These are phyloP conservation scores for Pythium brachiatum DNA, from an alignment of 352 stramenopile genomes.

Conservation along the genomic window DNA sequence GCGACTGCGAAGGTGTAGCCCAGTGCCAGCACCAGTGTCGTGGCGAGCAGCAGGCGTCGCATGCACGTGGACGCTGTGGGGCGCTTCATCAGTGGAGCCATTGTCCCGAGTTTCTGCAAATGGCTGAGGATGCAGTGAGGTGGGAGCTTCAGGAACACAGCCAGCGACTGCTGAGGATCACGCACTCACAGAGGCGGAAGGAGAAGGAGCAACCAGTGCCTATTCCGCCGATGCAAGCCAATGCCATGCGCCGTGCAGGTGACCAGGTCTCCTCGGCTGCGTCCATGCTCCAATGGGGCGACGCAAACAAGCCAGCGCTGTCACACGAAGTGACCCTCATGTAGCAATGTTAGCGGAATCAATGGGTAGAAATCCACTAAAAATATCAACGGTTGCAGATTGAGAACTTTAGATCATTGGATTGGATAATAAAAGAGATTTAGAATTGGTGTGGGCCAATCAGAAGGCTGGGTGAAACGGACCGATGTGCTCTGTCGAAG, in stretches of 20 bases:
- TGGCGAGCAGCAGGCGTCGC: neutral
- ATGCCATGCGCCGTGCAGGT: neutral
- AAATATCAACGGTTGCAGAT: neutral
- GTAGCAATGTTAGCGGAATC: neutral
- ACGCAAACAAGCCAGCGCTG: constrained; percentile 19
- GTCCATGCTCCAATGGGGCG: constrained; percentile 20
- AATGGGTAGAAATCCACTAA: neutral
- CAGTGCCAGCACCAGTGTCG: constrained; percentile 12
- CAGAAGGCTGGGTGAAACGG: neutral
- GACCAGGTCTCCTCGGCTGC: constrained; percentile 1
- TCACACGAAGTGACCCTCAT: constrained; percentile 16
- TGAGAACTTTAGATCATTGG: neutral
- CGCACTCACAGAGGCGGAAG: constrained; percentile 2
- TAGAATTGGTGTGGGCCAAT: constrained; percentile 6
- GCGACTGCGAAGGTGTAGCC: neutral
- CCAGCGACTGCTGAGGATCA: neutral
- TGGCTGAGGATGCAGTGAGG: neutral
- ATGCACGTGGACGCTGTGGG: neutral
- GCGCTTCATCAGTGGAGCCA: neutral
- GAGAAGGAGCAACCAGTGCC: neutral
- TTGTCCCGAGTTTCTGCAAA: neutral
- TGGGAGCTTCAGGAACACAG: constrained; percentile 1
- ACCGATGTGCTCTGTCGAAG: constrained; percentile 19
- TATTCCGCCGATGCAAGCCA: constrained; percentile 24
- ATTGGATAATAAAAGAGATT: constrained; percentile 9